Base-by-base conservation (phyloP, 768 basidiomycete genomes). In the Pleurotus citrinopileatus region DNA sequence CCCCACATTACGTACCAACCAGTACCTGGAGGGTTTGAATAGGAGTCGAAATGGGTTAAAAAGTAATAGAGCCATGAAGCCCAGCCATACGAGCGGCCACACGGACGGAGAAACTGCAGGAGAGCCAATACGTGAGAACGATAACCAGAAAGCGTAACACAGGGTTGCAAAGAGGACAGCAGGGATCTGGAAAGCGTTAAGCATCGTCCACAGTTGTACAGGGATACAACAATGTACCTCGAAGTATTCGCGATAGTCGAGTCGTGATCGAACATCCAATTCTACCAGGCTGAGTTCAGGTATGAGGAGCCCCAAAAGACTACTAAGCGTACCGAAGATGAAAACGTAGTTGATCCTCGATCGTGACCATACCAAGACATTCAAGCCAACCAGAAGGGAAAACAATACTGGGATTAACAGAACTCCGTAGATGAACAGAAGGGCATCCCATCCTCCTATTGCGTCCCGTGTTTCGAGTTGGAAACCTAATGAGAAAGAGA, bases 271-370 rank as follows among this genome's bases (percentile, higher is more conserved):
- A 20, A 84, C 64, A 57, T 92, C 81, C 52, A 95, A 66, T 65
- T 89, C 91, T 87, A 60, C 19, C 19, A 57, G 27, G 28, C 19
- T n/a, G 32, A 42, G 20, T 47, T 46, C 32, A 37, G 55, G 26
- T 19, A 19, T 23, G 28, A 42, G 34, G n/a, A 15, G 26, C 22
- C 42, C 55, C 59, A 59, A 32, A 60, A 59, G 55, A 51, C 63
- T 26, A 42, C 20, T 42, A n/a, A 36, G 61, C 79, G 34, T 55
- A 89, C 89, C 89, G 62, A 95, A 91, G 29, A 95, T 91, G 66
- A 98, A 96, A n/a, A 86, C 80, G 61, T 94, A 96, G 65, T 98
- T 98, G 60, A 99, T 93, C 42, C 89, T 78, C 4, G 85, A 73
- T 3, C 70, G 68, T 0, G 82, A 75, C 88, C 91, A 99, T 0